Percentiles rank a stretch among this genome's conserved stretches.
Conservation (phyloP, 2,329 filamentous ascomycete species). For the Penicillium sp. region DNA sequence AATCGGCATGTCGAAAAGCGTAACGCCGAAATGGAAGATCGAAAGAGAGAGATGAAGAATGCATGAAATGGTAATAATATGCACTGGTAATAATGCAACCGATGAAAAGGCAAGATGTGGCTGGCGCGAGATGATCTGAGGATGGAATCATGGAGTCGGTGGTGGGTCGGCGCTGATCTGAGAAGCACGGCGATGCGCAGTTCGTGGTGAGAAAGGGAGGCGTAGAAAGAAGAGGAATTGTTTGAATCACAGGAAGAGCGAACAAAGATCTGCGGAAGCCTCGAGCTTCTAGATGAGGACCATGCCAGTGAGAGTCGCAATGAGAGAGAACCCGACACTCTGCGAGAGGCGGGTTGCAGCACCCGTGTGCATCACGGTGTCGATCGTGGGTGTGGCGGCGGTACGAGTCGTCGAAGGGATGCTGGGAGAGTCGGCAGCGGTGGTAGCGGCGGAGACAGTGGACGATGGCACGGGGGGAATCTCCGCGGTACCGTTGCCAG, state of each 20-base stretch:
- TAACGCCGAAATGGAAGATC: no score
- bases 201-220: not conserved
- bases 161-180: not conserved
- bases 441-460: constrained; percentile 8
- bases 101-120: no score
- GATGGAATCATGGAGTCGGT: not conserved
- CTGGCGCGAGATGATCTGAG: no score
- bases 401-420: not conserved
- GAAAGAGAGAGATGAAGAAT: no score
- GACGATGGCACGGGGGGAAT: constrained; percentile 10
- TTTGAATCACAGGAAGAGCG: not conserved
- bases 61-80: no score
- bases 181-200: not conserved
- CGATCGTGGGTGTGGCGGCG: constrained; percentile 4
- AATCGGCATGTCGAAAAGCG: no score
- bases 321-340: constrained; percentile 12
- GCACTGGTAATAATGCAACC: no score
- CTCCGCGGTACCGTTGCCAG: constrained; percentile 15
- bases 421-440: constrained; percentile 2
- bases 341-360: constrained; percentile 11
- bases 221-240: not conserved
- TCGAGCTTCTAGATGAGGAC: constrained; percentile 9
- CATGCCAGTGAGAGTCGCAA: constrained; percentile 9
- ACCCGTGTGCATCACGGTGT: constrained; percentile 2
- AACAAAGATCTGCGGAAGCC: not conserved